Conservation (phyloP, 140 eudicot species). For the Flaveria floridana region DNA sequence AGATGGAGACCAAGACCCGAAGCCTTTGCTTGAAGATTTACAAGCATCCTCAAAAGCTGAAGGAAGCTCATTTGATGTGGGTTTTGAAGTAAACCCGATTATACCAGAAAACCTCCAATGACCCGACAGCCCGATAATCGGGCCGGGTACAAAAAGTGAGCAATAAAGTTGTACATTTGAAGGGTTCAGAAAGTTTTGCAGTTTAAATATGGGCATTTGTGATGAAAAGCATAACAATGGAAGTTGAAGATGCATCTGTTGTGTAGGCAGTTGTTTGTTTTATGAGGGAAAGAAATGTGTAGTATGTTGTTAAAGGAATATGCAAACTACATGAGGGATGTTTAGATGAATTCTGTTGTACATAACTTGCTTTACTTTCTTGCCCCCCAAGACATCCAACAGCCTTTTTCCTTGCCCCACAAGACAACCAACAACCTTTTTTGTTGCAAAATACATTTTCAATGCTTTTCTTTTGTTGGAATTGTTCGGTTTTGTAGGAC, state of each 20-base stretch:
- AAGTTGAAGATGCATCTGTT: constrained; percentile 38
- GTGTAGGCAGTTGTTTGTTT: constrained; percentile 23
- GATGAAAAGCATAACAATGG: constrained; percentile 32
- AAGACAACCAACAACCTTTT: not conserved
- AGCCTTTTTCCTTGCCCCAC: not conserved
- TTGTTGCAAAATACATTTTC: not conserved
- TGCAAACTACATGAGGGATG: constrained; percentile 25
- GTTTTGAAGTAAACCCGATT: constrained; percentile 27
- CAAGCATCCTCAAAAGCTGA: constrained; percentile 22
- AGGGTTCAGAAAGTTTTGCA: constrained; percentile 40
- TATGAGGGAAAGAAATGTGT: constrained; percentile 30
- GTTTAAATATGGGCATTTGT: constrained; percentile 30
- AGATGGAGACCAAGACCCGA: constrained; percentile 22
- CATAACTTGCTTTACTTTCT: constrained; percentile 30
- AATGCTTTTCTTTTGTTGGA: not conserved
- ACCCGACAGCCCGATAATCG: constrained; percentile 18
- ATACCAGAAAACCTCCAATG: constrained; percentile 18
- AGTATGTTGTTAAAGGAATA: constrained; percentile 37
- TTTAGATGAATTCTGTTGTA: constrained; percentile 23
- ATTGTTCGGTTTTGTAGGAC: not conserved
- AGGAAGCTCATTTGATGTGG: constrained; percentile 18
- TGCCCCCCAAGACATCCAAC: not conserved
- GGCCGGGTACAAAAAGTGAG: constrained; percentile 20
- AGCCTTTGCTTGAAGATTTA: constrained; percentile 25
- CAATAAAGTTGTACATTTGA: constrained; percentile 37